Evolutionary conservation across 2,329 filamentous ascomycete species (phyloP).

Genomic region (Madurella fahalii): DNA sequence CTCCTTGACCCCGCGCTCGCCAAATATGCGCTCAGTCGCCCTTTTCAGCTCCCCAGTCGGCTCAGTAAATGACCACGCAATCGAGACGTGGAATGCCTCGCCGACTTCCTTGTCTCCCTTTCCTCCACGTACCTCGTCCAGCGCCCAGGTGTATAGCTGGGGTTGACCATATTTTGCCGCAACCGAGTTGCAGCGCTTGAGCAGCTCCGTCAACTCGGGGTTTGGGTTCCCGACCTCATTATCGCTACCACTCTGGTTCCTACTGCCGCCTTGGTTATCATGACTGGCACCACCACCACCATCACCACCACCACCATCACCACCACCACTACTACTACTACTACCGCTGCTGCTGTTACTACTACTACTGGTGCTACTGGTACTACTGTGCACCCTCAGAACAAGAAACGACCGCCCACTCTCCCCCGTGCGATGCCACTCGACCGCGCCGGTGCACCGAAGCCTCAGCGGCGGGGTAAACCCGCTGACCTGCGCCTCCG

Average conservation of each 20-base stretch:
- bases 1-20: constrained; percentile 19
- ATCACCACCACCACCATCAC: no score
- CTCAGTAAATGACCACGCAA: constrained; percentile 72
- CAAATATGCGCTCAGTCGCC: constrained; percentile 34
- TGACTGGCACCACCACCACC: no score
- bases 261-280: background rate
- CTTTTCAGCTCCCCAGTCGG: constrained; percentile 43
- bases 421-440: constrained; percentile 51
- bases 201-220: constrained; percentile 56
- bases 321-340: no score
- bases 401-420: constrained; percentile 81
- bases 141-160: constrained; percentile 56
- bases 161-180: constrained; percentile 61
- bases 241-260: background rate
- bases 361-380: constrained; percentile 9
- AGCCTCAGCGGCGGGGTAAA: constrained; percentile 31
- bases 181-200: constrained; percentile 63
- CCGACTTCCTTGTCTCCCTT: constrained; percentile 16
- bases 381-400: constrained; percentile 50
- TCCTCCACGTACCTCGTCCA: constrained; percentile 16
- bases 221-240: constrained; percentile 28
- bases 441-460: constrained; percentile 30
- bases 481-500: constrained; percentile 42
- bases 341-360: no score
- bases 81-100: constrained; percentile 76